Conservation (phyloP, 2,329 filamentous ascomycete genomes). For the Cladosporium sp. region DNA sequence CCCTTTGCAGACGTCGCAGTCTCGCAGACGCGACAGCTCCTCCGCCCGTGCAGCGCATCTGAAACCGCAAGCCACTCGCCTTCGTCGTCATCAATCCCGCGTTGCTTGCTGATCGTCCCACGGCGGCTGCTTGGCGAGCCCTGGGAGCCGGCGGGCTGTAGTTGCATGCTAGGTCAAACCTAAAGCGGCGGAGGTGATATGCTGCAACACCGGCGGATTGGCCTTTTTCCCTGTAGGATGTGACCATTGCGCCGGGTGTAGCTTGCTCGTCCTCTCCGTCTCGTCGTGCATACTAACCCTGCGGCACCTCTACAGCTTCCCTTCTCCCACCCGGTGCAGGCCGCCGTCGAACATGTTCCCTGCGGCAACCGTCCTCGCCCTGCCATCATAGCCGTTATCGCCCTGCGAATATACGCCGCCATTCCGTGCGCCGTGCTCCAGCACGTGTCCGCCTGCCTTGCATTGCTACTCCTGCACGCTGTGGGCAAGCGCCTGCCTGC, state of each 20-base stretch:
- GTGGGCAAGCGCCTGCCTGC: background rate
- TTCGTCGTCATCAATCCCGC: background rate
- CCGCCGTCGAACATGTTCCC: slow-evolving; percentile 3
- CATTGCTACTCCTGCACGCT: background rate
- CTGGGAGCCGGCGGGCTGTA: background rate
- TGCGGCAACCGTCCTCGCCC: background rate
- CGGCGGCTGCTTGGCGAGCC: background rate
- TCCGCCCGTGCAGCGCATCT: background rate
- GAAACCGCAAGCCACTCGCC: background rate
- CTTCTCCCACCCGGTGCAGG: background rate
- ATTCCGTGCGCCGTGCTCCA: background rate
- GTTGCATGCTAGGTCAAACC: background rate
- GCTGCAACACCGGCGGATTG: background rate
- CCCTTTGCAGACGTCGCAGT: too few species aligned
- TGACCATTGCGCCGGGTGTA: background rate
- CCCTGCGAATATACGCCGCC: background rate
- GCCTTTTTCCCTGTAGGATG: background rate
- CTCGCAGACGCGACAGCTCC: too few species aligned
- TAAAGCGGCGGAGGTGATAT: background rate
- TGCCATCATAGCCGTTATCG: background rate
- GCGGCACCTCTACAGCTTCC: background rate
- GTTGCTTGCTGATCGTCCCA: background rate
- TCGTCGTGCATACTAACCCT: background rate
- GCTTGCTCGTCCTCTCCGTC: background rate
- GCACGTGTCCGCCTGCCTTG: background rate